Evolutionary conservation across 2,329 filamentous ascomycete species (phyloP), one percentile per base, ranked within the genome.

Genomic region (Tolypocladium capitatum): DNA sequence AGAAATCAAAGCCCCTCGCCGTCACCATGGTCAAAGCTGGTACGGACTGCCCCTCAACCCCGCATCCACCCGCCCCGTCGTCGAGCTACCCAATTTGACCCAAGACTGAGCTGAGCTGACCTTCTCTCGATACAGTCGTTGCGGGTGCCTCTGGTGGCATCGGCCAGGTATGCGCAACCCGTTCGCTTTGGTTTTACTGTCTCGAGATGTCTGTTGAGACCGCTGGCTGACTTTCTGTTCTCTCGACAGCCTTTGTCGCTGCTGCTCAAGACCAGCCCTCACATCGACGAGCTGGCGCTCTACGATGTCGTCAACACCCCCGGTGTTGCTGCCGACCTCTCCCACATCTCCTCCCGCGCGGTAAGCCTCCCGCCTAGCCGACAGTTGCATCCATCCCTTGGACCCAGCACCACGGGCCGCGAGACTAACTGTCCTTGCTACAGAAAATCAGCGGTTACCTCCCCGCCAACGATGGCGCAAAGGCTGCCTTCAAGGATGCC

Each of bases 291-390:
- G 75, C 86, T 98, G 61, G 78, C 89, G 52, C 86, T 98, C 60
- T 98, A 96, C 77, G 92, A 98, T 94, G 90, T 98, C 57, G 91
- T 97, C 70, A 96, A 97, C 80, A 94, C 89, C 45, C 90, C 89
- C 60, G 92, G 92, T 70, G 92, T 98, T 64, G 87, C 90, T 56
- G 83, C 91, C 62, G 92, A 98, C 68, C 82, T 98, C 51, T 96
- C 90, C 52, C 92, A 98, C 78, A 97, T 98, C 71, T 95, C 91
- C 51, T 87, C 89, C 53, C 78, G 80, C 59, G 91, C 92, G 55
- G 86, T 83, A 67, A 67, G 74, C 38, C 43, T 47, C 36, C 49
- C 5, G 8, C 5, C 32, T 31, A 45, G 51, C 49, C 51, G 52
- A 46, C 36, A 27, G n/a, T 43, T 31, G 11, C 28, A 28, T 36